Base-by-base conservation (phyloP, 2,329 filamentous ascomycete species). In the Alternaria dauci region DNA sequence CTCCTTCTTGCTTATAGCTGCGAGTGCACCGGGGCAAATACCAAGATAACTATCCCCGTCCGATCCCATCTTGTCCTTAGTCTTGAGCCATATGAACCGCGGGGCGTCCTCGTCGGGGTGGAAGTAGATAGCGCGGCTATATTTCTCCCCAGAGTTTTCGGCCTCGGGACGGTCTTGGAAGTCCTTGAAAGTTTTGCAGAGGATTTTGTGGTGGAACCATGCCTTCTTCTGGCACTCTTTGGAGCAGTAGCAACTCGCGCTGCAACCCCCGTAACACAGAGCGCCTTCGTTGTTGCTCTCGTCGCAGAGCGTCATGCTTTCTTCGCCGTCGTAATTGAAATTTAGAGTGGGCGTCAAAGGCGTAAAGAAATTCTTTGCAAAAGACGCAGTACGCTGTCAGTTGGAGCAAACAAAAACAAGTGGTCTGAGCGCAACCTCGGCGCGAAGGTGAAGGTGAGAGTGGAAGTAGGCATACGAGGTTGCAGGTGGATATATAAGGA, bases 181-280 rank as follows among this genome's bases (percentile, higher is more conserved):
- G 2, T 38, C 34, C 8, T 8, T n/a, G 16, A n/a, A 38, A 1
- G 34, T n/a, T 38, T 38, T 38, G 34, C 34, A 38, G 34, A 38
- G 16, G n/a, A 38, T 14, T 14, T 18, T 38, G 34, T 38, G 34
- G 12, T n/a, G 16, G 16, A n/a, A 8, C 50, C 36, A 52, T 8
- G 50, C 32, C 25, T 52, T 52, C 36, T 41, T 52, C 25, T 41
- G 50, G 12, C 50, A 52, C 11, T 14, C 36, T n/a, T 52, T 30
- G 6, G 25, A 42, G n/a, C 50, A 52, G 12, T 42, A 38, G 12
- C 34, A 52, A 23, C 50, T 25, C 34, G 14, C 16, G 16, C 34
- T 14, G 16, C 16, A 38, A 38, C 16, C 16, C n/a, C 5, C 16
- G 34, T 16, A 38, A 8, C 34, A 16, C 34, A 38, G 14, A 16